Evolutionary conservation across 2,329 filamentous ascomycete genomes (phyloP), one percentile per base, ranked within the genome.

Genomic region (Penicillium polonicum): DNA sequence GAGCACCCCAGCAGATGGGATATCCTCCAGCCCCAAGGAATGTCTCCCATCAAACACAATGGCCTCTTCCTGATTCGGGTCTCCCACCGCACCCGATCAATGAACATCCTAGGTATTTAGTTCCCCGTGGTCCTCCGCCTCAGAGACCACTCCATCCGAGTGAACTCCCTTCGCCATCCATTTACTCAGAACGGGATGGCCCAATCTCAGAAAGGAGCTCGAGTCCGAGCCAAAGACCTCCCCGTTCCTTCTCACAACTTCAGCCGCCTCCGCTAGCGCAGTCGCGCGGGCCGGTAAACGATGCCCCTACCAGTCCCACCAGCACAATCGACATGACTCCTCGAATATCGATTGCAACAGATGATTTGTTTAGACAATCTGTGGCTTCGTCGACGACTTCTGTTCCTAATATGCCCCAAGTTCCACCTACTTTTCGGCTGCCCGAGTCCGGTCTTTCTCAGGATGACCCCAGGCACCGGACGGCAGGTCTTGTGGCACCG

Each of bases 41-140:
- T 36, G 52, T 60, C n/a, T 70, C 76, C 10, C 75, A 75, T 50
- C 70, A 72, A 58, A 74, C 75, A 38, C 76, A 79, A 68, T 81
- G 79, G 79, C 78, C 79, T 48, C 69, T 81, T 10, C 70, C 75
- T 60, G 69, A 72, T 48, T 57, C 68, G 35, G 60, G 66, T 36
- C 48, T 64, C 17, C 61, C 64, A 27, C 54, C 65, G 27, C 70
- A 67, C 8, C 63, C 68, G 21, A 56, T 64, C 31, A 63, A 67
- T 44, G 41, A 69, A 48, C 65, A 73, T 61, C 65, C 64, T 23
- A 62, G 63, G 48, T 60, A 62, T 39, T 57, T 73, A 38, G 9
- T 13, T 35, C 66, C 71, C 27, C 71, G 70, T 54, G 70, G 74
- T 35, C 76, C 74, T 59, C 72, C 74, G 33, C 78, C 76, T 21